Conservation (phyloP, 2,329 filamentous ascomycete genomes). For the Curvularia sp. region DNA sequence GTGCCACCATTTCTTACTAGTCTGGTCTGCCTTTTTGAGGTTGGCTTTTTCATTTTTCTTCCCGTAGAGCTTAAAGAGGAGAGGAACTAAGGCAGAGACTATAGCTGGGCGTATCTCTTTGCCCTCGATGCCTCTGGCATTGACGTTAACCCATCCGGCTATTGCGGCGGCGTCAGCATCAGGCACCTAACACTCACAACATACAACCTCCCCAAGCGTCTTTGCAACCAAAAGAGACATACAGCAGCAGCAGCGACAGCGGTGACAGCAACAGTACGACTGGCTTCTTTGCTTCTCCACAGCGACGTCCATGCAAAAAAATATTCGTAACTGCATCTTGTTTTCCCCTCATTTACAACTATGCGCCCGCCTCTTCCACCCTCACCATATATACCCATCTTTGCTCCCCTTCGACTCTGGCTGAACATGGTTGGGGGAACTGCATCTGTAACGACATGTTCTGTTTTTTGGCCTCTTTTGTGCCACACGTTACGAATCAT, state of each 20-base stretch:
- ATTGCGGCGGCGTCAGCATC: slow-evolving; percentile 23
- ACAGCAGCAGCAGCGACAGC: not conserved
- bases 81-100: slow-evolving; percentile 34
- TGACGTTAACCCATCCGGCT: slow-evolving; percentile 37
- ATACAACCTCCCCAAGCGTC: slow-evolving; percentile 16
- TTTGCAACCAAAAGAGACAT: slow-evolving; percentile 20
- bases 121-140: slow-evolving; percentile 35
- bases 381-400: slow-evolving; percentile 15
- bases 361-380: not conserved
- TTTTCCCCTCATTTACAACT: not conserved
- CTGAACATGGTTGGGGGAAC: not conserved
- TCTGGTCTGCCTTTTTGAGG: slow-evolving; percentile 4
- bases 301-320: not conserved
- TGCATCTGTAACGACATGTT: slow-evolving; percentile 12
- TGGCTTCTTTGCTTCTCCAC: not conserved
- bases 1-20: slow-evolving; percentile 34
- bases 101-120: slow-evolving; percentile 35
- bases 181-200: not conserved
- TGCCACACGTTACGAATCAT: not conserved
- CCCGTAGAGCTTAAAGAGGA: slow-evolving; percentile 20
- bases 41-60: slow-evolving; percentile 17
- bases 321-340: not conserved
- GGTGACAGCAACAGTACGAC: not conserved
- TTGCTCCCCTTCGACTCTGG: not conserved
- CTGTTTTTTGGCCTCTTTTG: not conserved